These are phyloP conservation scores for Rugonectria rugulosa DNA, from an alignment of 2,329 filamentous ascomycete species.

Conservation along the genomic window DNA sequence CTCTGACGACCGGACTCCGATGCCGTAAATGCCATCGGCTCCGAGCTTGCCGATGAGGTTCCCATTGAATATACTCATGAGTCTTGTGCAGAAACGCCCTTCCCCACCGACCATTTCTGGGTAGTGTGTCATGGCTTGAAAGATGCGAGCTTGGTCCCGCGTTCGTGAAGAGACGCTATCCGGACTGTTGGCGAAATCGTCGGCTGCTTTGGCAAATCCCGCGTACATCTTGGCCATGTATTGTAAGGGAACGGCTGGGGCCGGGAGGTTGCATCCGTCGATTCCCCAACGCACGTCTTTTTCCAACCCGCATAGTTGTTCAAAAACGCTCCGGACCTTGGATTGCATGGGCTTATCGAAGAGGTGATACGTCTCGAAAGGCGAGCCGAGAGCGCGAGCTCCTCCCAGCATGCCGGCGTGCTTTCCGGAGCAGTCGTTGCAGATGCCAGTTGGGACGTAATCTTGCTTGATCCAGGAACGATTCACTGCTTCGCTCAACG, in stretches of 20 bases:
- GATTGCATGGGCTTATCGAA: constrained; percentile 48
- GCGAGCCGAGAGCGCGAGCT: constrained; percentile 45
- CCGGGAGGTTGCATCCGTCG: constrained; percentile 57
- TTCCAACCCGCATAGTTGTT: constrained; percentile 44
- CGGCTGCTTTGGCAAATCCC: constrained; percentile 45
- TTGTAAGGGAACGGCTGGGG: constrained; percentile 51
- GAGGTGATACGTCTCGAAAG: constrained; percentile 45
- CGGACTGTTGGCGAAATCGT: constrained; percentile 10
- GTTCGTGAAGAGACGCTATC: constrained; percentile 17
- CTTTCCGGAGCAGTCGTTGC: constrained; percentile 58
- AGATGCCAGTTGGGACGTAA: constrained; percentile 47
- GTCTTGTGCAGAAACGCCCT: constrained; percentile 54
- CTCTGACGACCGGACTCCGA: constrained; percentile 50
- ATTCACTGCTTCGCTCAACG: constrained; percentile 46
- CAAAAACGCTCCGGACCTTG: constrained; percentile 46
- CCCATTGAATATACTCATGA: constrained; percentile 51
- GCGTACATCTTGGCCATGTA: constrained; percentile 47
- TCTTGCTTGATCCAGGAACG: constrained; percentile 48
- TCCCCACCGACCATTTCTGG: constrained; percentile 55
- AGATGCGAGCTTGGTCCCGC: constrained; percentile 45
- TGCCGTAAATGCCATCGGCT: constrained; percentile 57
- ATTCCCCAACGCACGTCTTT: constrained; percentile 49
- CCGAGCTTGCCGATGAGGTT: constrained; percentile 55
- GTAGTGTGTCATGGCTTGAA: constrained; percentile 50
- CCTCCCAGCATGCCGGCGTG: constrained; percentile 57